phyloP scores from a whole-genome alignment of 202 grass and related monocot genomes.

The Schoenoplectus triqueter region DNA sequence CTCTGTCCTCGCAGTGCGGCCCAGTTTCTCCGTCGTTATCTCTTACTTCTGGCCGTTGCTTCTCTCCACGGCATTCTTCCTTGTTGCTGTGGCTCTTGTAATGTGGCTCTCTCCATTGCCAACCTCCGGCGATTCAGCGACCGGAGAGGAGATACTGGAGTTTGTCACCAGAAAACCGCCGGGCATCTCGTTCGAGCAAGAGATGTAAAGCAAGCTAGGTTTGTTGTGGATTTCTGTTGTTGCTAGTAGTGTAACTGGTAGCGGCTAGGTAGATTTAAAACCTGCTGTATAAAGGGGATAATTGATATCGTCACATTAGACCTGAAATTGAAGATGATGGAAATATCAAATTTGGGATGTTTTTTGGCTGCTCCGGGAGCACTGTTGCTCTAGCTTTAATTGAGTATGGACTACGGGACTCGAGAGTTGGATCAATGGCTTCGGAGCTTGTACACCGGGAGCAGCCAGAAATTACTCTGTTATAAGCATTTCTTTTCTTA shows the following conservation, averaged over 20 bases:
- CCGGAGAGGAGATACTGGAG: slow-evolving; percentile 80
- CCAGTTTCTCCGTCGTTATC: slow-evolving; percentile 57
- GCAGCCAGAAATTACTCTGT: background rate
- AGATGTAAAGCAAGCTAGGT: background rate
- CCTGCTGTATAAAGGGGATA: background rate
- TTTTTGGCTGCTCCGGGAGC: slow-evolving; percentile 5
- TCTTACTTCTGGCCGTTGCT: slow-evolving; percentile 88
- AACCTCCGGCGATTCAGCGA: slow-evolving; percentile 44
- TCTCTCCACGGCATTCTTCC: slow-evolving; percentile 78
- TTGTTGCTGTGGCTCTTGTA: slow-evolving; percentile 70
- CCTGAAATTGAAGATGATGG: background rate
- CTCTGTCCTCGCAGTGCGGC: slow-evolving; percentile 58
- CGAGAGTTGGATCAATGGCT: background rate
- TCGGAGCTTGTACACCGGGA: background rate
- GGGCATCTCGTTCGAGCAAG: slow-evolving; percentile 39
- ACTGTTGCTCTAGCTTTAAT: background rate
- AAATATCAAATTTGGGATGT: background rate
- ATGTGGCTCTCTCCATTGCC: slow-evolving; percentile 77
- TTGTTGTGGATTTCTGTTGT: slow-evolving; percentile 1
- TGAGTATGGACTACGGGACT: background rate
- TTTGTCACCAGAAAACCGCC: slow-evolving; percentile 71
- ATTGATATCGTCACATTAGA: background rate
- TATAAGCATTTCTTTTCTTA: background rate
- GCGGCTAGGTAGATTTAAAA: background rate
- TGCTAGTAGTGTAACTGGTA: background rate